Conservation (phyloP, 2,329 filamentous ascomycete genomes). For the Pseudogymnoascus sp. region DNA sequence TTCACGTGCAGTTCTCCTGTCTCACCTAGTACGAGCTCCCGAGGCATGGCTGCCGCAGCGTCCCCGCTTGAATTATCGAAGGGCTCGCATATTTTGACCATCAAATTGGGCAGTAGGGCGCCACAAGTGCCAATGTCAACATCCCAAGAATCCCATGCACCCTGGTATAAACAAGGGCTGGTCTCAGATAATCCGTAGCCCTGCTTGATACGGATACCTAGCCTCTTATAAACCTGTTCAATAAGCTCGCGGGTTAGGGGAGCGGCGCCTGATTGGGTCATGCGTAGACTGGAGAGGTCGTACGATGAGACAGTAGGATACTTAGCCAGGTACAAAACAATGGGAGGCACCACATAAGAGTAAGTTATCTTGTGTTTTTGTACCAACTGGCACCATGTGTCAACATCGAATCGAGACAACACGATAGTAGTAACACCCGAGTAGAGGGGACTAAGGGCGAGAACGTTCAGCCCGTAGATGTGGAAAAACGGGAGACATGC, state of each 20-base stretch:
- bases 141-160: conserved; percentile 55
- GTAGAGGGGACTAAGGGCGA: conserved; percentile 58
- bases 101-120: conserved; percentile 64
- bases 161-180: conserved; percentile 42
- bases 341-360: conserved; percentile 70
- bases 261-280: conserved; percentile 78
- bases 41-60: conserved; percentile 28
- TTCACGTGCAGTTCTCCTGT: conserved; percentile 65
- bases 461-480: conserved; percentile 67
- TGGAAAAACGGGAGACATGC: conserved; percentile 87
- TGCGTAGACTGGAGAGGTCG: conserved; percentile 65
- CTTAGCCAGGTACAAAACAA: conserved; percentile 71
- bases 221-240: conserved; percentile 60
- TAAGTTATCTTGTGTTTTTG: conserved; percentile 67
- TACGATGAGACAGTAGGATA: conserved; percentile 68
- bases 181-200: conserved; percentile 85
- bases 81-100: conserved; percentile 62
- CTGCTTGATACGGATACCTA: conserved; percentile 72
- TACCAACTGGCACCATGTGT: conserved; percentile 65
- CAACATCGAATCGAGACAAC: conserved; percentile 69
- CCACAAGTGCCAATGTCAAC: conserved; percentile 82
- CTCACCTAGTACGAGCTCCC: conserved; percentile 53
- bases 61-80: conserved; percentile 32
- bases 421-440: conserved; percentile 57
- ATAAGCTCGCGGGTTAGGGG: conserved; percentile 73